These are phyloP conservation scores for Cercospora zeina DNA, from an alignment of 2,329 filamentous ascomycete species.

Conservation along the genomic window DNA sequence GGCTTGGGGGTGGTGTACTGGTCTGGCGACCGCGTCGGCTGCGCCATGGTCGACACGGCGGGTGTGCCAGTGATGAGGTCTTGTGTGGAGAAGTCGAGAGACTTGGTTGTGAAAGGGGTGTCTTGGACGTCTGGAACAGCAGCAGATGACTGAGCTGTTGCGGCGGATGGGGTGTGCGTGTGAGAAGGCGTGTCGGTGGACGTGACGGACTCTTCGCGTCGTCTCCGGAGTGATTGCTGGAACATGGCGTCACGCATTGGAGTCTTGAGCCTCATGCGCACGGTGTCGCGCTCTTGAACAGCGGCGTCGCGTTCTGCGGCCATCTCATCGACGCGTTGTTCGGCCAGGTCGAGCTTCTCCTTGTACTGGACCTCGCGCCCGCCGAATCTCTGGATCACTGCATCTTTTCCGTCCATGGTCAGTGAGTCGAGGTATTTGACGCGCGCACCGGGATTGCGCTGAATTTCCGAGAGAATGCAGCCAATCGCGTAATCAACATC, in stretches of 20 bases:
- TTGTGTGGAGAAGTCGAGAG: conserved; percentile 14
- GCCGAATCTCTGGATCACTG: conserved; percentile 22
- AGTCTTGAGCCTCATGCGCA: not conserved
- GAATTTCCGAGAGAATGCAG: conserved; percentile 10
- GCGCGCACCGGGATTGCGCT: conserved; percentile 5
- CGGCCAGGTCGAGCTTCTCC: conserved; percentile 8
- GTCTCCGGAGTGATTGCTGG: conserved; percentile 9
- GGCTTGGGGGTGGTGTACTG: conserved; percentile 5
- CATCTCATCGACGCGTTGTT: not conserved
- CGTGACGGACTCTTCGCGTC: conserved; percentile 1
- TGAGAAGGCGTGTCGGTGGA: conserved; percentile 9
- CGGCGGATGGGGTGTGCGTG: conserved; percentile 2
- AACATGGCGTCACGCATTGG: conserved; percentile 14
- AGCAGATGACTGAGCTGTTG: conserved; percentile 6
- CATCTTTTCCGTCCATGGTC: conserved; percentile 25
- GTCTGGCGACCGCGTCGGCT: conserved; percentile 10
- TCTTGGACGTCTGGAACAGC: conserved; percentile 10
- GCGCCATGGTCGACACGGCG: conserved; percentile 2
- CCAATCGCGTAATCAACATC: conserved; percentile 14
- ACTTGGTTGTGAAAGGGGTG: conserved; percentile 11
- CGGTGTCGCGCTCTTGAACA: not conserved
- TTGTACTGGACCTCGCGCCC: conserved; percentile 14
- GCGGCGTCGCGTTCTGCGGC: conserved; percentile 15
- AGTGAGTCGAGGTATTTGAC: conserved; percentile 20
- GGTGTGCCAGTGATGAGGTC: conserved; percentile 21